A percentile compares a stretch with the other conserved stretches of the same genome.
Conservation (phyloP, 2,329 filamentous ascomycete genomes). For the Talaromyces sp. region DNA sequence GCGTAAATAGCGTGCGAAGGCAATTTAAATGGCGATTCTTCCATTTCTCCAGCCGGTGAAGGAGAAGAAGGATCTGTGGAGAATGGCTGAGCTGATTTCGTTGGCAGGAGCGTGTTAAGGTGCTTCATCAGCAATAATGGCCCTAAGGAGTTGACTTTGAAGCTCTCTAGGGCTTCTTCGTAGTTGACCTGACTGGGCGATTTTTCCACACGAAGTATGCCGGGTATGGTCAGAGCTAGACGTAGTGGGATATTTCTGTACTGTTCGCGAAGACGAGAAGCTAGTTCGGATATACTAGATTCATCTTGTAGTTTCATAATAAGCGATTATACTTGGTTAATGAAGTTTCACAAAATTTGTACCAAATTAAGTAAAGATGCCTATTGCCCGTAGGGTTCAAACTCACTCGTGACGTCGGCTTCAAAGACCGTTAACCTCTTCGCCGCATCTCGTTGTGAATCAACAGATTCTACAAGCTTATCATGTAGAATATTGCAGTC, state of each 20-base stretch:
- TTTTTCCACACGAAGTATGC: conserved; percentile 69
- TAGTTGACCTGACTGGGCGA: conserved; percentile 61
- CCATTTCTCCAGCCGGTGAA: background rate
- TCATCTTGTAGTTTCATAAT: conserved; percentile 49
- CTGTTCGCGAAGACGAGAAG: conserved; percentile 49
- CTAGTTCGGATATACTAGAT: conserved; percentile 52
- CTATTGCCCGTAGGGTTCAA: background rate
- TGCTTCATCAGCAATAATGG: conserved; percentile 73
- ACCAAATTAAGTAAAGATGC: background rate
- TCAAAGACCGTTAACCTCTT: conserved; percentile 2
- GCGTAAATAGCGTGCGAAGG: conserved; percentile 59
- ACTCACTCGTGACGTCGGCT: conserved; percentile 9
- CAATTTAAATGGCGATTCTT: conserved; percentile 34
- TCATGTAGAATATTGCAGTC: conserved; percentile 47
- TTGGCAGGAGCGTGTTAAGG: conserved; percentile 64
- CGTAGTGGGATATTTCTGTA: conserved; percentile 59
- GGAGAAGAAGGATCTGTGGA: background rate
- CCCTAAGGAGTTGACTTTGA: conserved; percentile 67
- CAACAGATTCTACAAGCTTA: conserved; percentile 41
- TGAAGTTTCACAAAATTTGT: background rate
- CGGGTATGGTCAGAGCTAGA: conserved; percentile 64
- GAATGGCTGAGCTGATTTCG: conserved; percentile 40
- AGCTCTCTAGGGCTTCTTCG: conserved; percentile 59
- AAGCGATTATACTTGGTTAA: background rate
- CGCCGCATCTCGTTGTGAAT: background rate